Percentiles rank a stretch among this genome's conserved stretches.
phyloP scores from a whole-genome alignment of 2,329 filamentous ascomycete species.

The Penicillium sp. region DNA sequence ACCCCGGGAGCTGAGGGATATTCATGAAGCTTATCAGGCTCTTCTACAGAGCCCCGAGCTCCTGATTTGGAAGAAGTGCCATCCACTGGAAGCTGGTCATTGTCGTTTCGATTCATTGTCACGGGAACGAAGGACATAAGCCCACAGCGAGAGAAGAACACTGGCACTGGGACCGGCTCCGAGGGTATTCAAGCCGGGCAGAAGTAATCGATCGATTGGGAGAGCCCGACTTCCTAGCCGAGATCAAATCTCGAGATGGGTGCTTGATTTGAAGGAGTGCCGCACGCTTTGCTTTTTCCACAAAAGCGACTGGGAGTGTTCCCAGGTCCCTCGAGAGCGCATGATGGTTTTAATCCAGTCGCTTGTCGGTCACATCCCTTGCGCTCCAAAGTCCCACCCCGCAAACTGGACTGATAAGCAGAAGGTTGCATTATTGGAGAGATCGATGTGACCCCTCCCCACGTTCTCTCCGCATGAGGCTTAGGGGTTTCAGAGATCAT shows the following conservation, averaged over 20 bases:
- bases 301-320: no score
- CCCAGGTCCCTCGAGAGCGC: neutral
- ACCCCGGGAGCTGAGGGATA: slow-evolving; percentile 16
- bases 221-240: no score
- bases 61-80: slow-evolving; percentile 15
- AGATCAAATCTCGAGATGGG: no score
- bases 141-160: neutral
- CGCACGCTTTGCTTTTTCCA: no score
- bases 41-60: slow-evolving; percentile 10
- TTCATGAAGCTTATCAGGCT: slow-evolving; percentile 15
- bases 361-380: slow-evolving; percentile 9
- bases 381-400: slow-evolving; percentile 2
- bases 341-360: slow-evolving; percentile 7
- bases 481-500: no score
- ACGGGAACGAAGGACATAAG: neutral
- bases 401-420: slow-evolving; percentile 8
- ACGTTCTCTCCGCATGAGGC: slow-evolving; percentile 15
- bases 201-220: no score
- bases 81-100: slow-evolving; percentile 8
- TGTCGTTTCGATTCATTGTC: slow-evolving; percentile 3
- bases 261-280: no score
- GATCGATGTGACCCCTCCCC: slow-evolving; percentile 16
- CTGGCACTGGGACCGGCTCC: neutral
- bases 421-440: slow-evolving; percentile 16
- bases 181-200: no score